Conservation (phyloP, 768 basidiomycete species). For the Pleurotus giganteus region DNA sequence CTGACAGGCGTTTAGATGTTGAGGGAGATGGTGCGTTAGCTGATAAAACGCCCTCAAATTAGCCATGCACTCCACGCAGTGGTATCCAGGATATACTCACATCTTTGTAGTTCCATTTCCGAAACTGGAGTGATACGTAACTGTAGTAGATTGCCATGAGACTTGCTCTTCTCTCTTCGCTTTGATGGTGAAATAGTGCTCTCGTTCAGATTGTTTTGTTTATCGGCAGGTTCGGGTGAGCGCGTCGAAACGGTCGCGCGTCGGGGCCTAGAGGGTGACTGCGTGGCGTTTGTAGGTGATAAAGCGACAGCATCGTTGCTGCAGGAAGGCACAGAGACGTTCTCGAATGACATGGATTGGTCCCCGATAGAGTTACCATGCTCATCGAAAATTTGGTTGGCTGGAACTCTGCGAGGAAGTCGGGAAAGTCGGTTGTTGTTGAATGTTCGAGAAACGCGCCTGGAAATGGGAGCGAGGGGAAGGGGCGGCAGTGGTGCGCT, state of each 20-base stretch:
- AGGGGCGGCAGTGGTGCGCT: conserved; percentile 55
- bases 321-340: neutral
- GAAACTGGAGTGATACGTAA: conserved; percentile 67
- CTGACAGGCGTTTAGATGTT: conserved; percentile 56
- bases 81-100: conserved; percentile 36
- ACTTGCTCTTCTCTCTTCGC: conserved; percentile 63
- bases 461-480: conserved; percentile 57
- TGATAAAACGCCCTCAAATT: conserved; percentile 6
- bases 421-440: conserved; percentile 47
- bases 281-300: conserved; percentile 19
- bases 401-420: conserved; percentile 61
- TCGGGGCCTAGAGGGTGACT: conserved; percentile 44
- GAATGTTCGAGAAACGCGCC: conserved; percentile 42
- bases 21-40: conserved; percentile 34
- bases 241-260: conserved; percentile 69
- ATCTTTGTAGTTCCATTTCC: conserved; percentile 61
- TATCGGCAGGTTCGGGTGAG: conserved; percentile 47
- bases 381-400: conserved; percentile 67
- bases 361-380: conserved; percentile 37
- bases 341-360: conserved; percentile 32
- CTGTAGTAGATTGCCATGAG: conserved; percentile 61
- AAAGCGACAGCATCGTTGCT: conserved; percentile 19
- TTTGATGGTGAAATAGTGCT: conserved; percentile 51
- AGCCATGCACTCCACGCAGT: neutral
- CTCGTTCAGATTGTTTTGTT: conserved; percentile 6